Evolutionary conservation across 108 stramenopile genomes (phyloP), one percentile per base, ranked within the genome.

Genomic region (Fragilariopsis cylindrus): DNA sequence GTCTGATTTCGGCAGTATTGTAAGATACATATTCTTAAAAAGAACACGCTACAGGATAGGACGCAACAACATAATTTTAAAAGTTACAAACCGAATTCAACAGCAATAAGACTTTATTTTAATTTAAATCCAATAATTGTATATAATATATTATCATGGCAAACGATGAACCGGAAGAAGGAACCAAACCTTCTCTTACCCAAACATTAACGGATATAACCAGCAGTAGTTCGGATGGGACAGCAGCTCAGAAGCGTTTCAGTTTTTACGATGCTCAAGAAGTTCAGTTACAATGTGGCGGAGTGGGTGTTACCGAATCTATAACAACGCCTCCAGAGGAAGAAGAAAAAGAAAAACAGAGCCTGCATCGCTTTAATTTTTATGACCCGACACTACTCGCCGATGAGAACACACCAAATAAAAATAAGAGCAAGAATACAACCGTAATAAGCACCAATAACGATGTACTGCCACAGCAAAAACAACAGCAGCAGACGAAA

Each of bases 241-340:
- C 30, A 30, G 30, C 30, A 30, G 30, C 50, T 39, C 75, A 84
- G 56, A 80, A 72, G 16, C 70, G 84, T 4, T 85, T 85, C 65
- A 78, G 78, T 50, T 85, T 85, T 65, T 85, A 85, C 57, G 77
- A 85, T 49, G 80, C 84, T 7, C 46, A 75, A 66, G 84, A 78
- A 65, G 68, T 80, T 30, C 57, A 72, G 44, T 13, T 69, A 8
- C 55, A 75, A 43, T 58, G 13, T 30, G 30, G 30, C 30, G 30
- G 30, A 30, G 30, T 30, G 30, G 30, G 30, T 30, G 30, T 30
- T 30, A 30, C 30, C 16, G 21, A 52, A 42, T 42, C 43, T 21
- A 46, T 16, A 6, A 48, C 39, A 21, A 9, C 18, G 5, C 12
- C 18, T 11, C 19, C 18, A 41, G 11, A 45, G 48, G 18, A 68